phyloP scores from a whole-genome alignment of 169 alveolate species.

The Babesia ovata region DNA sequence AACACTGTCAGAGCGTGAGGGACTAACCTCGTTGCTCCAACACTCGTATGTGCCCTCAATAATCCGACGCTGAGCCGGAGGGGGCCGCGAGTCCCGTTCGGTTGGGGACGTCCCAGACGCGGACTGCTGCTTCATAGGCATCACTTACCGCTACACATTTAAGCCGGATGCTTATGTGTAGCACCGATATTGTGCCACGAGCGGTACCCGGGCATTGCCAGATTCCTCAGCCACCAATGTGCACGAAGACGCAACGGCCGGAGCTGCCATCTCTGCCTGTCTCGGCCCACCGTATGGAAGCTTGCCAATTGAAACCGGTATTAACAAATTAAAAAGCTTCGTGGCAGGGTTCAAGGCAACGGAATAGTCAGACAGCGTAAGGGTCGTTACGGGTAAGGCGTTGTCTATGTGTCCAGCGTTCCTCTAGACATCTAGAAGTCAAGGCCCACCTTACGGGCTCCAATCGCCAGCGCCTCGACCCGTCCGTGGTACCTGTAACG shows the following conservation, averaged over 20 bases:
- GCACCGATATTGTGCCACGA: not conserved
- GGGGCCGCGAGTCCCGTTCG: conserved; percentile 8
- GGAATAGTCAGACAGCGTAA: not conserved
- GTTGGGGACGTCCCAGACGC: not conserved
- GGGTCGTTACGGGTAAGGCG: not conserved
- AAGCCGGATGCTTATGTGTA: no score
- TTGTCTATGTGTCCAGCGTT: not conserved
- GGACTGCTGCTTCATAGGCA: not conserved
- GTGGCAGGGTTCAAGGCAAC: no score
- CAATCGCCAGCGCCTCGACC: conserved; percentile 80
- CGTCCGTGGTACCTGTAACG: conserved; percentile 69
- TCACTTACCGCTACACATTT: no score
- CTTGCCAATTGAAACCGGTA: no score
- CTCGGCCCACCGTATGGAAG: no score
- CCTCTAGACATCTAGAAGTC: conserved; percentile 26
- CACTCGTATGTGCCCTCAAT: conserved; percentile 14
- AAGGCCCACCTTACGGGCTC: conserved; percentile 80
- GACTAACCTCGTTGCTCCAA: conserved; percentile 23
- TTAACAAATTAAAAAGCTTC: no score
- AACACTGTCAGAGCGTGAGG: not conserved
- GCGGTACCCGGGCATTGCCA: not conserved
- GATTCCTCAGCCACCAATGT: not conserved
- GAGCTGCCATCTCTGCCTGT: no score
- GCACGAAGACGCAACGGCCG: not conserved
- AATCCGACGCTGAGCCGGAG: not conserved